phyloP scores from a whole-genome alignment of 345 rosid species.

The thale cress (Arabidopsis thaliana) region DNA sequence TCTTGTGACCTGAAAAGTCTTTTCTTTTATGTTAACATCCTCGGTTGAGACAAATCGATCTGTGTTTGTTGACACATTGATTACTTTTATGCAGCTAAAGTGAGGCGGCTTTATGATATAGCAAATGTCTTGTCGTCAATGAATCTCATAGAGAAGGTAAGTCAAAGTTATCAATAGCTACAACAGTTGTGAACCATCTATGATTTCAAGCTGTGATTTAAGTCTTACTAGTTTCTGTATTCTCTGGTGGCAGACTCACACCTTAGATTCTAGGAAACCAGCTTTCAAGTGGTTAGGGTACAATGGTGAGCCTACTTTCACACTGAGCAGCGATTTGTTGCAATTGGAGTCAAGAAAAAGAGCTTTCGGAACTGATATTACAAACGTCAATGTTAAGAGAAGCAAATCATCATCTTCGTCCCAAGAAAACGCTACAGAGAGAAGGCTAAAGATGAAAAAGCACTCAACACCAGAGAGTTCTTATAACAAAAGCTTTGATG shows the following conservation, averaged over 20 bases:
- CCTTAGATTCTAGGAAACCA: constrained; percentile 73
- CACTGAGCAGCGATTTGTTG: constrained; percentile 43
- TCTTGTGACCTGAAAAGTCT: neutral
- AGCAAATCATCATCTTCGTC: constrained; percentile 48
- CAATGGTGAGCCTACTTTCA: constrained; percentile 52
- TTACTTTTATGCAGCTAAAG: constrained; percentile 67
- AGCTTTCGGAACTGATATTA: constrained; percentile 75
- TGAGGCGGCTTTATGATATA: constrained; percentile 87
- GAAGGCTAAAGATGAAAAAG: constrained; percentile 43
- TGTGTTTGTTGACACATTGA: constrained; percentile 11
- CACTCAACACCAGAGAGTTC: constrained; percentile 48
- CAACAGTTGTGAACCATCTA: neutral
- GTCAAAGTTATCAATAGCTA: no score
- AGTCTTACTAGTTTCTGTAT: neutral
- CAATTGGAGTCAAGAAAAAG: constrained; percentile 62
- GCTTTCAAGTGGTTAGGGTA: constrained; percentile 92
- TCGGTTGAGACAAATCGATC: neutral
- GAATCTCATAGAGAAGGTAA: constrained; percentile 43
- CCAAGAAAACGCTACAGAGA: constrained; percentile 41
- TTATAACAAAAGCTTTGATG: constrained; percentile 45
- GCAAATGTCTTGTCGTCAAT: constrained; percentile 86
- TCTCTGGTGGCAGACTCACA: constrained; percentile 68
- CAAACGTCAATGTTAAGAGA: constrained; percentile 59
- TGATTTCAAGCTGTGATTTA: neutral
- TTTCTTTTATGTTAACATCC: neutral